Evolutionary conservation across 2,329 filamentous ascomycete species (phyloP), one percentile per base, ranked within the genome.

Genomic region (Neonectria ditissima): DNA sequence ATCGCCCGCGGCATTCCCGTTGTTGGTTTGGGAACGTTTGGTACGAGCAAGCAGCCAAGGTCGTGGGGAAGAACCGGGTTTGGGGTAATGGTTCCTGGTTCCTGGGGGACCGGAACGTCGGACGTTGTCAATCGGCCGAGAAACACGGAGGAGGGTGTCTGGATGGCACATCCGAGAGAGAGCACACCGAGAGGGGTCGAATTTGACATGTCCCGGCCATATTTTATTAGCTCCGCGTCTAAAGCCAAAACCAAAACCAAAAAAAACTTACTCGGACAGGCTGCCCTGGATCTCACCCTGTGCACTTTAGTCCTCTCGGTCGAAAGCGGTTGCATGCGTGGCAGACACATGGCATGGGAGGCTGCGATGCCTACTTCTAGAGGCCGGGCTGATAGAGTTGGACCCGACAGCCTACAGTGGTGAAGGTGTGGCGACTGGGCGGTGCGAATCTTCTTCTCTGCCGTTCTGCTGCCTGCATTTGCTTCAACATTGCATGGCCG

Each of bases 91-190:
- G 24, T 26, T 26, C 24, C 24, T 26, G 6, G 24, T 26, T 26
- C 24, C 24, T 26, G 6, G 24, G 24, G 24, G 24, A 26, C 24
- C 4, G 24, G n/a, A n/a, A 26, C 5, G 43, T 34, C 32, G 24
- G 39, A 52, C 47, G 43, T 20, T 5, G 53, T 22, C 32, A 47
- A 57, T 57, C 47, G 53, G 53, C 59, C 59, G 59, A 55, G 53
- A 53, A 48, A 48, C 24, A 30, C 59, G 54, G 59, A 57, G 54
- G 59, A 47, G 47, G 34, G 6, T 2, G 28, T 30, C 43, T 24
- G 47, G 18, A 41, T 41, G 37, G 37, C 6, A 6, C 34, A n/a
- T 37, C 30, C n/a, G n/a, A 32, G 10, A 32, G 30, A 32, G 2
- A 4, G 30, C 30, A 32, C 30, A 41, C 10, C n/a, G 37, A 18